Base-by-base conservation (phyloP, 2,329 filamentous ascomycete genomes). In the Chaetomiaceae sp. region DNA sequence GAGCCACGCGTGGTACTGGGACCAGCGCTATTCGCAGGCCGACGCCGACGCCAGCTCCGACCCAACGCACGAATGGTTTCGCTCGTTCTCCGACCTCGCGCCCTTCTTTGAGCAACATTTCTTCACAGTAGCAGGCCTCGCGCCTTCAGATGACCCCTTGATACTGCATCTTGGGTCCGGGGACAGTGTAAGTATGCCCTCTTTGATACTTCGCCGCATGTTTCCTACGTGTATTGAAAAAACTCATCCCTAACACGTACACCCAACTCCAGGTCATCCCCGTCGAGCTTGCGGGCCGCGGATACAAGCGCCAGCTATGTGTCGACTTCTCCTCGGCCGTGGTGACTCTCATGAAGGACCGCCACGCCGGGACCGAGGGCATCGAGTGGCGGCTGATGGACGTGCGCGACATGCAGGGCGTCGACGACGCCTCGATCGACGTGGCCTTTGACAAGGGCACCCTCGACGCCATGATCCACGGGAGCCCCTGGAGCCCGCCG, bases 391-490 rank as follows among this genome's bases (percentile, higher is more conserved):
- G 62, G 23, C 65, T 70, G 33, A 72, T 71, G 55, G 80, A 84
- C 60, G 73, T 83, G 3, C 74, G 80, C 6, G 58, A 76, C 33
- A 75, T 84, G 71, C 60, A 64, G 8, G 62, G 64, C 1, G 59
- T 81, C 0, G 61, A 66, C 0, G 65, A 70, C 29, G 61, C 55
- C 1, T 74, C 72, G 1, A 63, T 84, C 36, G 76, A 81, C 59
- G 71, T 83, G 6, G 79, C 79, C 11, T 81, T 85, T 58, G 78
- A 82, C 58, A 82, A 82, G 63, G 72, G 73, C 3, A 81, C 78
- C 1, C 66, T 82, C 3, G 78, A 82, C 64, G 76, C 75, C 42
- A 79, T 82, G 74, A 76, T 82, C 29, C 70, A 78, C 59, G 77
- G 79, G 2, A 78, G 72, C 56, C 73, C 73, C 0, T 81, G 77